Percentiles rank a stretch among this genome's conserved stretches.
Evolutionary conservation across 371 early-diverging fungal genomes (phyloP).

Genomic region (Basidiobolus meristosporus): DNA sequence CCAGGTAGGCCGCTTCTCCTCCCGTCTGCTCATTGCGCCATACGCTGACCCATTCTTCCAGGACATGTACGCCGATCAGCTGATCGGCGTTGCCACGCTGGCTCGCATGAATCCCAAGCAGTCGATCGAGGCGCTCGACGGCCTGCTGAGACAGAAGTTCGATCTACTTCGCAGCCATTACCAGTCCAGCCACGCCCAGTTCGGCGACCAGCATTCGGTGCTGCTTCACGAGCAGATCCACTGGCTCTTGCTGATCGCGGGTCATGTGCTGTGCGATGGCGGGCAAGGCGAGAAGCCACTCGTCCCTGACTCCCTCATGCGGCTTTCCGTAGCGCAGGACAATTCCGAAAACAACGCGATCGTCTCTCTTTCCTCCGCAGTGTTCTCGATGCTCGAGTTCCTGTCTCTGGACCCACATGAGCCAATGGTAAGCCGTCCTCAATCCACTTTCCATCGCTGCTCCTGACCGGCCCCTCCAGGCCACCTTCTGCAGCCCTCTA

Average conservation of each 20-base stretch:
- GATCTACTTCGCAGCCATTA: conserved; percentile 1
- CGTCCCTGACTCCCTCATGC: conserved; percentile 39
- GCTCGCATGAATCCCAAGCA: conserved; percentile 35
- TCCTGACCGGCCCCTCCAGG: conserved; percentile 9
- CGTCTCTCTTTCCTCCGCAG: background rate
- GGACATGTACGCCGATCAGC: conserved; percentile 55
- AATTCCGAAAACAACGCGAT: background rate
- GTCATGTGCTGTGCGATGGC: conserved; percentile 41
- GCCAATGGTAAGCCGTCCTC: conserved; percentile 14
- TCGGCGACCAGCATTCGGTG: too few relatives aligned
- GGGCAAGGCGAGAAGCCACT: conserved; percentile 51
- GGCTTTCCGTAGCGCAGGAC: conserved; percentile 26
- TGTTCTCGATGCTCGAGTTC: conserved; percentile 24
- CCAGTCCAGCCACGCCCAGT: too few relatives aligned
- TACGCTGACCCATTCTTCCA: conserved; percentile 1
- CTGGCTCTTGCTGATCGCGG: conserved; percentile 52
- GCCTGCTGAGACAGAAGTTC: conserved; percentile 10
- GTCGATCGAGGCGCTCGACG: conserved; percentile 20
- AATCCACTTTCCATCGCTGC: background rate
- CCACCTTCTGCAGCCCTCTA: conserved; percentile 46
- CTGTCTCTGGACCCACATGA: conserved; percentile 19
- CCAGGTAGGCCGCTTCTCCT: conserved; percentile 21
- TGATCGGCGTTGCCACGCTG: conserved; percentile 38
- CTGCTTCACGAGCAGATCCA: conserved; percentile 45
- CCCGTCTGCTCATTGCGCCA: too few relatives aligned